Evolutionary conservation across 805 yeast species (phyloP).

Genomic region (Candida boidinii): DNA sequence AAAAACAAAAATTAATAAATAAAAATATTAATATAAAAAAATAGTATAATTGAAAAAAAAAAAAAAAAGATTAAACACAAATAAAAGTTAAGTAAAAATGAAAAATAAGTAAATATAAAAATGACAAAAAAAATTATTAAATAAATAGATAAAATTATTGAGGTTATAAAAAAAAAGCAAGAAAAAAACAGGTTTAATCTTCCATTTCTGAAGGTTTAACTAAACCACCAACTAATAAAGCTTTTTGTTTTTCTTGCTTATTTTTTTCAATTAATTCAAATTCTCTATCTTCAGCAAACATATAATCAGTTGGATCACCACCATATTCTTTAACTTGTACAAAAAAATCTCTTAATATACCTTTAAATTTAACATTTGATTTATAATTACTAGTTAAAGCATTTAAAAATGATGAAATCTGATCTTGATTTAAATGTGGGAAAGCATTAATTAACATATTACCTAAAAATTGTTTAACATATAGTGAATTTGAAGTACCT

Average conservation of each 20-base stretch:
- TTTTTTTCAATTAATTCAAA: slow-evolving; percentile 61
- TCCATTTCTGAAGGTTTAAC: slow-evolving; percentile 93
- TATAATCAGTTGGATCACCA: slow-evolving; percentile 90
- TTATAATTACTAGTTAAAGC: slow-evolving; percentile 69
- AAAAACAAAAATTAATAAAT: too few species aligned
- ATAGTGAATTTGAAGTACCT: slow-evolving; percentile 77
- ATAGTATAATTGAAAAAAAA: too few species aligned
- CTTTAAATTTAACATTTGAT: slow-evolving; percentile 69
- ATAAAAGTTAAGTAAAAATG: too few species aligned
- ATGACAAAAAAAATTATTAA: slow-evolving; percentile 1
- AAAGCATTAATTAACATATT: slow-evolving; percentile 82
- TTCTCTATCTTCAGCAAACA: slow-evolving; percentile 91
- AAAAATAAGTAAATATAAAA: too few species aligned
- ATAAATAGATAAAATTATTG: too few species aligned
- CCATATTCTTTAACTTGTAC: slow-evolving; percentile 95
- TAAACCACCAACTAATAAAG: slow-evolving; percentile 84
- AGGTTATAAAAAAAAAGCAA: background rate
- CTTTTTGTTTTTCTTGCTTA: slow-evolving; percentile 67
- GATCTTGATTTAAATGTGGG: slow-evolving; percentile 81
- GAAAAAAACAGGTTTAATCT: slow-evolving; percentile 29
- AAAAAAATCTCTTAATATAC: slow-evolving; percentile 86
- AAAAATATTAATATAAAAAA: too few species aligned
- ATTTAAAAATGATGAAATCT: slow-evolving; percentile 70
- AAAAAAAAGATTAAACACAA: too few species aligned
- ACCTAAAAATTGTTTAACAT: slow-evolving; percentile 71